Conservation (phyloP, 129 eudicot genomes). For the sunflower (Helianthus annuus) region DNA sequence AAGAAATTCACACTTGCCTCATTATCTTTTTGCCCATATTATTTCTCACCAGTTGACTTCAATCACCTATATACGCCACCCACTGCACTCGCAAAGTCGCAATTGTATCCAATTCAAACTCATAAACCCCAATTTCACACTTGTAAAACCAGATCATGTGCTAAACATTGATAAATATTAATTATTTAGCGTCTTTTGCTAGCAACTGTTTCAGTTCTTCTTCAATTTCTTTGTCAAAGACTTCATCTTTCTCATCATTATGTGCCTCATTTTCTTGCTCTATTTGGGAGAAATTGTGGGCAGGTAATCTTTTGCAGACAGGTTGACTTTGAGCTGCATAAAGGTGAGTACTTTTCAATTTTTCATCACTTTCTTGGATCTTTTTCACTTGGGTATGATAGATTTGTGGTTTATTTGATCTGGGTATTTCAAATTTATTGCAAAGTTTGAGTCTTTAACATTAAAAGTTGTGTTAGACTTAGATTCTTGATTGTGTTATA, state of each 20-base stretch:
- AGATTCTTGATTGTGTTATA: background rate
- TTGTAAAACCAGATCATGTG: conserved; percentile 3
- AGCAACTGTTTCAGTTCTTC: background rate
- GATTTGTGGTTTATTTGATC: conserved; percentile 12
- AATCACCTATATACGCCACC: conserved; percentile 10
- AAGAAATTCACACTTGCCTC: background rate
- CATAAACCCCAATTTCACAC: conserved; percentile 21
- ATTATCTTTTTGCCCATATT: background rate
- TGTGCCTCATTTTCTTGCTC: background rate
- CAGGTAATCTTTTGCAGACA: background rate
- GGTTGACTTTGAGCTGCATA: conserved; percentile 18
- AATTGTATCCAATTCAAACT: background rate
- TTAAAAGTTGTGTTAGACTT: background rate
- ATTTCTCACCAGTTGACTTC: conserved; percentile 25
- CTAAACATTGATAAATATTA: background rate
- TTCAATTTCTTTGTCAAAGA: background rate
- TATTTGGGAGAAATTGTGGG: background rate
- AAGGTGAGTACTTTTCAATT: conserved; percentile 14
- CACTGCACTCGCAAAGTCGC: background rate
- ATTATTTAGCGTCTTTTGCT: conserved; percentile 6
- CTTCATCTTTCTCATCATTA: conserved; percentile 4
- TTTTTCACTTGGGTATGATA: background rate
- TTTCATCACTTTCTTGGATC: background rate
- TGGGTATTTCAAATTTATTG: conserved; percentile 21
- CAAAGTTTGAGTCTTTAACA: conserved; percentile 15